These are phyloP conservation scores for Penicillium subrubescens DNA, from an alignment of 495 filamentous ascomycete genomes.

Conservation along the genomic window DNA sequence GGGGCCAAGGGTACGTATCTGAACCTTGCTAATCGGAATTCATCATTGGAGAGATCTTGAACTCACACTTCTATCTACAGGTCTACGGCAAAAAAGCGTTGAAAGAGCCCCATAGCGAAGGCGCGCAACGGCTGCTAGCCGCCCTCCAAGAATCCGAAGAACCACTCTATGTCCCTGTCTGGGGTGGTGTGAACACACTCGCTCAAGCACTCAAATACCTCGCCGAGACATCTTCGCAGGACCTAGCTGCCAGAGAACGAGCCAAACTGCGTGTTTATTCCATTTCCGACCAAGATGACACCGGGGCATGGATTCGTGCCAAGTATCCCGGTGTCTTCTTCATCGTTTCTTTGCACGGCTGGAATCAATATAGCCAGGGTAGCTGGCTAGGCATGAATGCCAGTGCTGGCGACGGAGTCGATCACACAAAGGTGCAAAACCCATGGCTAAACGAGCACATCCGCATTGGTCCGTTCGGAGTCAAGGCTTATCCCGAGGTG, in stretches of 20 bases:
- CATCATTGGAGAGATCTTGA: background rate
- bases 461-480: background rate
- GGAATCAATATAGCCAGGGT: background rate
- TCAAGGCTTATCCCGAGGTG: background rate
- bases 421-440: background rate
- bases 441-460: background rate
- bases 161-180: constrained; percentile 20
- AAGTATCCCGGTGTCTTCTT: background rate
- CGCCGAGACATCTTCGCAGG: constrained; percentile 28
- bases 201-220: constrained; percentile 41
- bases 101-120: background rate
- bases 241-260: background rate
- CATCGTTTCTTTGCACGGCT: background rate
- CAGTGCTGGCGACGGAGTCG: background rate
- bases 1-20: background rate
- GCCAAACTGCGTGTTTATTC: background rate
- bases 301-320: background rate
- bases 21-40: background rate
- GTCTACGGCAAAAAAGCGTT: background rate
- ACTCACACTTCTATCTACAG: background rate
- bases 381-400: background rate
- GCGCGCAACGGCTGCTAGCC: background rate
- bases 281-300: background rate
- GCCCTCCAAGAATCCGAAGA: background rate
- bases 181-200: constrained; percentile 50